phyloP scores from a whole-genome alignment of 1,284 basidiomycete species.

The Apiotrichum gamsii region DNA sequence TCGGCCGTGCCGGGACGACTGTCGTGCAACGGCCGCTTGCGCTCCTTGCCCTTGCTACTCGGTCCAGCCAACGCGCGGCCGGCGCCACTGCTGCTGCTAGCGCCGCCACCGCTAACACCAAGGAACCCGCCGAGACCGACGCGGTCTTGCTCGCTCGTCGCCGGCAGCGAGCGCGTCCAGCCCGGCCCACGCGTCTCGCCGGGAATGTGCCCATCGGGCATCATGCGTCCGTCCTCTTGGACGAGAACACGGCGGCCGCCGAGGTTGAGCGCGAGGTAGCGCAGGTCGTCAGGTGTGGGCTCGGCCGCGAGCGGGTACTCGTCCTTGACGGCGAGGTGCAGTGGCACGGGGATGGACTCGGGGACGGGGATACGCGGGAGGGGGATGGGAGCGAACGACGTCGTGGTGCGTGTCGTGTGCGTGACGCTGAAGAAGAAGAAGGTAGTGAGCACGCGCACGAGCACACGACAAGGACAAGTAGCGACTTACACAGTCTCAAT shows the following conservation, averaged over 20 bases:
- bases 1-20: conserved; percentile 5
- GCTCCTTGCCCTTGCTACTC: conserved; percentile 28
- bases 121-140: conserved; percentile 14
- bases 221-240: conserved; percentile 30
- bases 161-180: conserved; percentile 25
- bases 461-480: too few species aligned
- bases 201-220: background rate
- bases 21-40: conserved; percentile 32
- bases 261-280: conserved; percentile 37
- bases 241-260: conserved; percentile 38
- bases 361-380: conserved; percentile 39
- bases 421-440: conserved; percentile 27
- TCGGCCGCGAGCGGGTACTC: conserved; percentile 39
- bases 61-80: too few species aligned
- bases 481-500: conserved; percentile 42
- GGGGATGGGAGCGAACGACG: conserved; percentile 40
- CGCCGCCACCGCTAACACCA: too few species aligned
- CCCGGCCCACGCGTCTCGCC: conserved; percentile 14
- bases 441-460: too few species aligned
- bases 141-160: conserved; percentile 13
- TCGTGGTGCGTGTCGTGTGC: conserved; percentile 40
- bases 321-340: conserved; percentile 23
- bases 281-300: conserved; percentile 41
- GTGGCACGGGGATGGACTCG: conserved; percentile 25
- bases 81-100: too few species aligned